phyloP scores from a whole-genome alignment of 2,329 filamentous ascomycete species.

The Hymenotorrendiella dingleyae region DNA sequence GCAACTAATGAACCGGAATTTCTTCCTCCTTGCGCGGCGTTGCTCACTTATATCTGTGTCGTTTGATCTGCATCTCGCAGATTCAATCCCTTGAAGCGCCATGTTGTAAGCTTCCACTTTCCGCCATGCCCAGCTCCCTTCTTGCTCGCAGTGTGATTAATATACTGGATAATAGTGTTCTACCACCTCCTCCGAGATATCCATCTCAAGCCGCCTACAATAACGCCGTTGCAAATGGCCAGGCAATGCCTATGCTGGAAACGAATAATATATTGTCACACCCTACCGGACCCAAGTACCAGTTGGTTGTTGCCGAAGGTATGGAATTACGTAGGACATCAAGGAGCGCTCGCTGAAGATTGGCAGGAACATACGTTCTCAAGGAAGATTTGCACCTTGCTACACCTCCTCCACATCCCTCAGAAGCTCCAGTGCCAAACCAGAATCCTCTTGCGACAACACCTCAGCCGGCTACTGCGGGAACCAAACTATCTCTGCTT shows the following conservation, averaged over 20 bases:
- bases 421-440: conserved; percentile 80
- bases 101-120: conserved; percentile 27
- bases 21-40: too few relatives aligned
- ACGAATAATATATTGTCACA: conserved; percentile 85
- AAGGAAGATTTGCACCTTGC: conserved; percentile 89
- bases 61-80: conserved; percentile 35
- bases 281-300: conserved; percentile 76
- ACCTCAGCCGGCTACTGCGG: conserved; percentile 74
- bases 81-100: conserved; percentile 4
- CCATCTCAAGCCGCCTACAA: conserved; percentile 68
- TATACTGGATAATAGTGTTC: conserved; percentile 61
- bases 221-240: conserved; percentile 62
- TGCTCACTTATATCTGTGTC: too few relatives aligned
- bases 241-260: conserved; percentile 74
- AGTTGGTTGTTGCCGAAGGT: conserved; percentile 93
- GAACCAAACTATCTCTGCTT: conserved; percentile 77
- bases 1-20: too few relatives aligned
- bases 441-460: conserved; percentile 86
- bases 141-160: conserved; percentile 6
- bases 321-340: conserved; percentile 6
- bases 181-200: conserved; percentile 81
- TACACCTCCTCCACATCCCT: conserved; percentile 91
- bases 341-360: conserved; percentile 12
- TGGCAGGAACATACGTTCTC: conserved; percentile 75
- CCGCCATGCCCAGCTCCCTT: not conserved